These are phyloP conservation scores for Plicaturopsis crispa DNA, from an alignment of 768 basidiomycete genomes.

Conservation along the genomic window DNA sequence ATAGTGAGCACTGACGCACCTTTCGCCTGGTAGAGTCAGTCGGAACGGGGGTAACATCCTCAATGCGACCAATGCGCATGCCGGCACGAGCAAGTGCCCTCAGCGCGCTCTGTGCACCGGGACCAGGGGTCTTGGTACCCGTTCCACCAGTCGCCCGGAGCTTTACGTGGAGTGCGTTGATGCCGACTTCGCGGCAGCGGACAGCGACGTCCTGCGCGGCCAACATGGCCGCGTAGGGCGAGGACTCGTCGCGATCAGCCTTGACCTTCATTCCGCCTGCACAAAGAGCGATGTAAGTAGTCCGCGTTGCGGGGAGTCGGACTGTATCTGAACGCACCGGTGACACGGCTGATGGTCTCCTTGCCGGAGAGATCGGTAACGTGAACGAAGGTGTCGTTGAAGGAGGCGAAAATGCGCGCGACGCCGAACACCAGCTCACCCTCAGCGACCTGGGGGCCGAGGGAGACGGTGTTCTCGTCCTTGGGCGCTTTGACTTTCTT, in stretches of 20 bases:
- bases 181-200: conserved; percentile 97
- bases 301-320: not conserved
- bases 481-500: conserved; percentile 74
- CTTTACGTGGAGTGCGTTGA: conserved; percentile 98
- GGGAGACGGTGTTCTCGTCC: conserved; percentile 80
- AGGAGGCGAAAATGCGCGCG: conserved; percentile 97
- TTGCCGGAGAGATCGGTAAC: conserved; percentile 98
- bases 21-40: conserved; percentile 97
- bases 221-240: conserved; percentile 95
- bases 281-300: not conserved
- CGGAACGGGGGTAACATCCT: conserved; percentile 96
- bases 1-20: conserved; percentile 35
- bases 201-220: conserved; percentile 95
- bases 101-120: conserved; percentile 96
- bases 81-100: conserved; percentile 97
- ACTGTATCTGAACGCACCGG: conserved; percentile 68
- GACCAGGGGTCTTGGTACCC: conserved; percentile 98
- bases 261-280: conserved; percentile 99
- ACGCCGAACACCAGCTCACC: conserved; percentile 98
- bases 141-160: conserved; percentile 97
- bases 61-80: conserved; percentile 96
- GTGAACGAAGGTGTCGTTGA: conserved; percentile 99
- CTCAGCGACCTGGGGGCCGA: conserved; percentile 93
- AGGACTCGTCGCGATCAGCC: conserved; percentile 99
- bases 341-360: conserved; percentile 98